Base-by-base conservation (phyloP, 1,284 basidiomycete genomes). In the Boletellus deceptivus region DNA sequence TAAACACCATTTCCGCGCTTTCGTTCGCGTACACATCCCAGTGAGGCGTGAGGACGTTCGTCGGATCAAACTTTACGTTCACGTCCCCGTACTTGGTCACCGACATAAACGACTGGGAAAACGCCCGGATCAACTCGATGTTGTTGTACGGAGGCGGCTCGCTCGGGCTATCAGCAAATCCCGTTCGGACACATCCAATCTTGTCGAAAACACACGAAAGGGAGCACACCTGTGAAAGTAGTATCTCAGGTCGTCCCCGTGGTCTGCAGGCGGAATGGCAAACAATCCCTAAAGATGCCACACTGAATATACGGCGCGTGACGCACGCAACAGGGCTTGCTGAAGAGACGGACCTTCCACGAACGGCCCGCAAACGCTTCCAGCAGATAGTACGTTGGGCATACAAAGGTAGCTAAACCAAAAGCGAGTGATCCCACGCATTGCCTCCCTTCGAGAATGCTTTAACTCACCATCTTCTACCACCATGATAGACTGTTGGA, bases 1-100 rank as follows among this genome's bases (percentile, higher is more conserved):
- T 62, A 39, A 69, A 69, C 6, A 67, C 2, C 62, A 69, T 69
- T 16, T 67, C 68, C 14, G 53, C 55, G 7, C 40, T 14, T 9
- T 43, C 53, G 0, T 13, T 11, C 14, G 14, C 2, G 38, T 64
- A 62, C 20, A 20, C 4, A 6, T 44, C 9, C 65, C 64, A 67
- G 1, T 40, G 0, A 0, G 63, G 67, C 2, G 61, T 67, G 5
- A 31, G 24, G 46, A 68, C 55, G 25, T 66, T 52, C 1, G 33
- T 43, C 4, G 51, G 38, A 27, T 60, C 44, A 8, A 58, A 55
- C 22, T 61, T 60, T 6, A 3, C 16, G 46, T 69, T 59, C 31
- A 59, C 55, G 39, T 62, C 49, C 22, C 53, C 39, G 13, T 37
- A 58, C 16, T 53, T 57, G 10, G 49, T 56, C 16, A 67, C 27